phyloP scores from a whole-genome alignment of 305 asterid species.

The Striga hermonthica region DNA sequence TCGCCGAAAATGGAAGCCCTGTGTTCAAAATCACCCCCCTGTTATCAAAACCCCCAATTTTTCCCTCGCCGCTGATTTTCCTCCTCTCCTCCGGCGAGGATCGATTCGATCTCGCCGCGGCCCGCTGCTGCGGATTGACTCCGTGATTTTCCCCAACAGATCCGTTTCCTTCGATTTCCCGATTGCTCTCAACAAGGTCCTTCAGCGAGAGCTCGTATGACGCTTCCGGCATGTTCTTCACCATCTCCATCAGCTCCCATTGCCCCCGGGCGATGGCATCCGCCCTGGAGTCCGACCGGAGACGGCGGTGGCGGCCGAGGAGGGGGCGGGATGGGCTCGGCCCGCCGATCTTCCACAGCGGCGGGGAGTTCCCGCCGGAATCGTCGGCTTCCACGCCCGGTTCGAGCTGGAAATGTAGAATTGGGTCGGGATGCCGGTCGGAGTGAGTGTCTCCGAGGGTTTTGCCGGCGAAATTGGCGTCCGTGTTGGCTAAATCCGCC shows the following conservation, averaged over 20 bases:
- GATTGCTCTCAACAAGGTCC: slow-evolving; percentile 41
- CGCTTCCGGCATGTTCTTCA: slow-evolving; percentile 46
- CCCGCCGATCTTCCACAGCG: slow-evolving; percentile 45
- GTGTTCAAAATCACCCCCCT: slow-evolving; percentile 52
- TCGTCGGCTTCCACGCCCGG: slow-evolving; percentile 30
- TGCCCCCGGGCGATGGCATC: slow-evolving; percentile 45
- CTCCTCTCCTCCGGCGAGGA: slow-evolving; percentile 31
- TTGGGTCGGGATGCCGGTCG: slow-evolving; percentile 27
- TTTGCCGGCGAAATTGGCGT: slow-evolving; percentile 10
- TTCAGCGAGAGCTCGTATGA: slow-evolving; percentile 48
- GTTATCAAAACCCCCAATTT: slow-evolving; percentile 30
- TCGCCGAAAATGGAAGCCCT: slow-evolving; percentile 48
- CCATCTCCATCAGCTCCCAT: slow-evolving; percentile 58
- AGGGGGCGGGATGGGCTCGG: slow-evolving; percentile 33
- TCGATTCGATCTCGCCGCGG: slow-evolving; percentile 29
- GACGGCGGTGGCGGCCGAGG: slow-evolving; percentile 28
- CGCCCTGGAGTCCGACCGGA: slow-evolving; percentile 32
- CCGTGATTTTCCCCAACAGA: neutral
- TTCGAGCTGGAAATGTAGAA: neutral
- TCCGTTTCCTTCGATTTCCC: neutral
- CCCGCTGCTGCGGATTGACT: neutral
- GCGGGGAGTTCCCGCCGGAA: slow-evolving; percentile 51
- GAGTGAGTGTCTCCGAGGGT: slow-evolving; percentile 4
- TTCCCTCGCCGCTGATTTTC: slow-evolving; percentile 3
- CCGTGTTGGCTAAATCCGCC: slow-evolving; percentile 23